phyloP scores from a whole-genome alignment of 2,329 filamentous ascomycete species.

The Colletotrichum tofieldiae region DNA sequence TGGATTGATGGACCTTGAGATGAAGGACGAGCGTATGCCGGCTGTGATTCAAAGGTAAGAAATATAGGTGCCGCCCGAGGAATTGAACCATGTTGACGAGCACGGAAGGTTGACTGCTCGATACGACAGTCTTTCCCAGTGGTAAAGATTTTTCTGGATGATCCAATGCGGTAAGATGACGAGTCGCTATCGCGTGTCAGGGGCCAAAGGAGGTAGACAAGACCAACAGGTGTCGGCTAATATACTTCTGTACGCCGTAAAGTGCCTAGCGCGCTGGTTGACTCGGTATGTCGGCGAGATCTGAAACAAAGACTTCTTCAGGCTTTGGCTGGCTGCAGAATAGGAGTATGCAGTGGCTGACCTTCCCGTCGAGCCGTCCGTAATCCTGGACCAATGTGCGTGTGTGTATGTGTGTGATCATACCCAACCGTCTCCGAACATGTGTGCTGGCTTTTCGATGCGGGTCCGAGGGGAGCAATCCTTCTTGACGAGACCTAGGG shows the following conservation, averaged over 20 bases:
- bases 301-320: conserved; percentile 41
- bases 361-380: conserved; percentile 34
- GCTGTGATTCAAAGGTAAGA: neutral
- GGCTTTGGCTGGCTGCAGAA: conserved; percentile 36
- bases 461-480: conserved; percentile 24
- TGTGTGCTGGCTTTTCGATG: conserved; percentile 13
- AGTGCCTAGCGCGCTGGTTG: conserved; percentile 23
- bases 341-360: conserved; percentile 35
- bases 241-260: conserved; percentile 15
- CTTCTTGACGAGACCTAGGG: conserved; percentile 19
- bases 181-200: conserved; percentile 26
- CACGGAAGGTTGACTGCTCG: neutral
- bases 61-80: neutral
- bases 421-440: neutral
- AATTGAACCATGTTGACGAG: neutral
- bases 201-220: conserved; percentile 17
- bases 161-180: conserved; percentile 26
- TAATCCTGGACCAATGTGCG: conserved; percentile 2
- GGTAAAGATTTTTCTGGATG: neutral
- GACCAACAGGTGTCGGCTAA: conserved; percentile 13
- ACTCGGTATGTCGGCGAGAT: conserved; percentile 34
- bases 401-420: conserved; percentile 17
- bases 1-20: neutral
- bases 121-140: neutral
- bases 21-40: neutral